Percentiles rank a stretch among this genome's conserved stretches.
Evolutionary conservation across 1,284 basidiomycete genomes (phyloP).

Genomic region (Ceratobasidium sp.): DNA sequence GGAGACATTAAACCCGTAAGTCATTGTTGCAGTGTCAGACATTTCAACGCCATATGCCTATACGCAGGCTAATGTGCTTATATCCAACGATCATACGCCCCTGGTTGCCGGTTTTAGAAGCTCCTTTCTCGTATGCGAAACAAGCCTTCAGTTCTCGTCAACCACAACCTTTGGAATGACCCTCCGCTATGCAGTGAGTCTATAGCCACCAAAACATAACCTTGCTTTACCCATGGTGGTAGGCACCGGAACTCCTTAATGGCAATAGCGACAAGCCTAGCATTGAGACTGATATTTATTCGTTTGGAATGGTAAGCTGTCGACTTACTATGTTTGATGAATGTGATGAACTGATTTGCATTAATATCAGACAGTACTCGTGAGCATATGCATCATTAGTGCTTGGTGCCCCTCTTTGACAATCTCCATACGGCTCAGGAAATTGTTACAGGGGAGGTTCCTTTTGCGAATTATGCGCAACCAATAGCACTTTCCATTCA

Average conservation of each 20-base stretch:
- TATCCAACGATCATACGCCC: not conserved
- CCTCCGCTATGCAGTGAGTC: conserved; percentile 5
- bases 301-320: conserved; percentile 35
- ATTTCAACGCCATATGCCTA: no score
- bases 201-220: not conserved
- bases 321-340: not conserved
- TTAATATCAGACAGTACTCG: no score
- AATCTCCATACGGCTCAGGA: no score
- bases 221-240: not conserved
- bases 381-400: no score
- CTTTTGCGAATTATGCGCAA: conserved; percentile 1
- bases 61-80: conserved; percentile 20
- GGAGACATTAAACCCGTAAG: no score
- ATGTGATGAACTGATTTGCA: no score
- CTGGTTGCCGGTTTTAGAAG: conserved; percentile 34
- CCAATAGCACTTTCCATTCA: no score
- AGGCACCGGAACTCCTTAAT: conserved; percentile 30
- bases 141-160: conserved; percentile 2
- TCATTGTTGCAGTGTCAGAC: no score
- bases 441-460: conserved; percentile 8
- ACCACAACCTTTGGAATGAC: not conserved
- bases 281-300: conserved; percentile 23
- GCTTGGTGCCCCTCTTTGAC: no score
- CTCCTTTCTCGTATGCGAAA: not conserved
- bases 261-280: not conserved